A percentile compares a stretch with the other conserved stretches of the same genome.
Evolutionary conservation across 352 stramenopile species (phyloP).

Genomic region (Pythium plurisporium): DNA sequence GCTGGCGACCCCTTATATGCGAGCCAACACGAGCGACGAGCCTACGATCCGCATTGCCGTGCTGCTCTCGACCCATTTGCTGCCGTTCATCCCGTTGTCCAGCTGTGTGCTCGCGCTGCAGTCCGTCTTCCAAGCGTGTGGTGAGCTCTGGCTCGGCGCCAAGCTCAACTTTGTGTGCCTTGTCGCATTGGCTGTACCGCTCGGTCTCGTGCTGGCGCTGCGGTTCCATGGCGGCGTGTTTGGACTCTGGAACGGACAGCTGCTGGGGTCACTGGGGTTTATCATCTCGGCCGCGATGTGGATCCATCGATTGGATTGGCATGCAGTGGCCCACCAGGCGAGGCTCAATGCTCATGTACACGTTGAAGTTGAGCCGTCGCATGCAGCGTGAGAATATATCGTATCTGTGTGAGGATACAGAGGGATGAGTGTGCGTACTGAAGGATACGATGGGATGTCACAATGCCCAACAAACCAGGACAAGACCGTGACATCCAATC

Average conservation of each 20-base stretch:
- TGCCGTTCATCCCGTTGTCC: slow-evolving; percentile 38
- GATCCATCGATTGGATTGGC: slow-evolving; percentile 48
- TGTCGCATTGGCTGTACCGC: slow-evolving; percentile 43
- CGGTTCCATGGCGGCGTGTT: slow-evolving; percentile 37
- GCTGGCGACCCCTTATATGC: slow-evolving; percentile 33
- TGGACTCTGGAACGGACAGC: slow-evolving; percentile 55
- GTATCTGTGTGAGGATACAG: background rate
- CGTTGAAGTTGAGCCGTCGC: slow-evolving; percentile 18
- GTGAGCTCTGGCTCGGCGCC: slow-evolving; percentile 43
- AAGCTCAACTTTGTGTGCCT: slow-evolving; percentile 55
- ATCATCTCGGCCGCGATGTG: slow-evolving; percentile 35
- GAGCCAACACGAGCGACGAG: slow-evolving; percentile 36
- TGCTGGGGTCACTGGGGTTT: slow-evolving; percentile 38
- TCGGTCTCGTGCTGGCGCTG: slow-evolving; percentile 42
- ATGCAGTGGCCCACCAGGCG: slow-evolving; percentile 41
- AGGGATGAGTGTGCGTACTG: background rate
- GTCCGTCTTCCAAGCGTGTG: slow-evolving; percentile 45
- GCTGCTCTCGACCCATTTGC: slow-evolving; percentile 32
- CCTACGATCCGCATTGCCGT: slow-evolving; percentile 26
- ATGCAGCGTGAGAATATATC: no score
- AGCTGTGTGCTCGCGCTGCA: slow-evolving; percentile 37
- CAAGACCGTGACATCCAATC: no score
- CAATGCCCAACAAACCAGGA: no score
- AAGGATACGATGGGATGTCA: no score
- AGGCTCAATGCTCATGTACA: slow-evolving; percentile 34